A percentile compares a stretch with the other conserved stretches of the same genome.
Evolutionary conservation across 208 protist genomes (phyloP).

Genomic region (Acanthamoeba healyi): DNA sequence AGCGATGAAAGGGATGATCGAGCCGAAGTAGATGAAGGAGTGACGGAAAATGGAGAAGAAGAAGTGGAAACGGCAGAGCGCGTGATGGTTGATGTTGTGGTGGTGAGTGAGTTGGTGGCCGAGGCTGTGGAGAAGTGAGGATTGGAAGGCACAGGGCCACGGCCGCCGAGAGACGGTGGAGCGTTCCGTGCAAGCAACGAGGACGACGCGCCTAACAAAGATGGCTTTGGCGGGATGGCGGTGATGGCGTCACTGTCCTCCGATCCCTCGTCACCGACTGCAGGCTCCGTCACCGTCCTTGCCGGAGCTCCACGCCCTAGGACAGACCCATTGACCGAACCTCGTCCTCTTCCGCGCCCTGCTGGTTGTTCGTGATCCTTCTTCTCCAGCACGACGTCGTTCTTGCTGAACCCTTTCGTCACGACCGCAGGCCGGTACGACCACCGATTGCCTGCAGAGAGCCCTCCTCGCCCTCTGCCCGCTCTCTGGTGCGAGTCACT

Average conservation of each 20-base stretch:
- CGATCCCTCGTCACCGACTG: not conserved
- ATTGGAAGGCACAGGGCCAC: not conserved
- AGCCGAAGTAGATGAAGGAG: not conserved
- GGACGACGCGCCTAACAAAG: not conserved
- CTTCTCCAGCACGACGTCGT: not conserved
- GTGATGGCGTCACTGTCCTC: not conserved
- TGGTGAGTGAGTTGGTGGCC: too few relatives aligned
- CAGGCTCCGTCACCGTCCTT: too few relatives aligned
- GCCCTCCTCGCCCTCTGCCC: not conserved
- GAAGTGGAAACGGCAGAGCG: not conserved
- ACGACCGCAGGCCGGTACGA: slow-evolving; percentile 21
- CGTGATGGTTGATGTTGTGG: not conserved
- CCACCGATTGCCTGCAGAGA: not conserved
- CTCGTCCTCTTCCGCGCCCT: not conserved
- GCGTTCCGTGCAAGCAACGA: not conserved
- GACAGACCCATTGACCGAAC: too few relatives aligned
- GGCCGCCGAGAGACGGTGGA: not conserved
- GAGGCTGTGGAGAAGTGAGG: too few relatives aligned
- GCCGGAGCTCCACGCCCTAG: too few relatives aligned
- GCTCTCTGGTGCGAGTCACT: not conserved
- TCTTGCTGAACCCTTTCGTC: slow-evolving; percentile 17
- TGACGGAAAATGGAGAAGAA: not conserved
- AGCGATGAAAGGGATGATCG: not conserved
- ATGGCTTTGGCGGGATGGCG: not conserved
- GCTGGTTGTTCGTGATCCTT: not conserved